Base-by-base conservation (phyloP, 495 filamentous ascomycete species). In the Trichoderma reesei region DNA sequence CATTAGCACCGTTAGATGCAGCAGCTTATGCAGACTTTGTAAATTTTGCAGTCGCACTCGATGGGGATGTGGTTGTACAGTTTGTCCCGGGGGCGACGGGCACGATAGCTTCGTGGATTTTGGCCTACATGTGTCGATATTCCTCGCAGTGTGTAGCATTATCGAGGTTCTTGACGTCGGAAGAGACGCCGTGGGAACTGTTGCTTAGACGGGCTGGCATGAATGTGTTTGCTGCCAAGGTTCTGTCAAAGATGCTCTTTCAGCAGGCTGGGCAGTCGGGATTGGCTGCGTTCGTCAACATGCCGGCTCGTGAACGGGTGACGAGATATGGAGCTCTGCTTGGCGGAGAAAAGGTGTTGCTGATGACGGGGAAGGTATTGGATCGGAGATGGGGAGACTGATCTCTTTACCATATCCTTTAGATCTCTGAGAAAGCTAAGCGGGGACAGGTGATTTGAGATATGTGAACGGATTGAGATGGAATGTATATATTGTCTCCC, bases 21-120 rank as follows among this genome's bases (percentile, higher is more conserved):
- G 39, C 37, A 31, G 38, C 61, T 34, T 62, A 62, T n/a, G 61
- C 61, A 7, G 61, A 62, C n/a, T 62, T 62, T 46, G 39, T 62
- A 20, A 34, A 16, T 10, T 62, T 62, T 20, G 20, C 61, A 1
- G n/a, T 62, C 11, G 41, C 61, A 20, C 61, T 62, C 18, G 37
- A 44, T n/a, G 36, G 37, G 5, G 61, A 42, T 31, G 18, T 62
- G 3, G n/a, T 3, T 7, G 41, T 44, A 18, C 37, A 44, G 8
- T 31, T 62, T 46, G 39, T 62, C 38, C 41, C 61, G 2, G 61
- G 61, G 16, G 38, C 61, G 5, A 34, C 41, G 9, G 39, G 16
- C 16, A 62, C 61, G 10, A 39, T 62, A 39, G 39, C 61, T 7
- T 31, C 36, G 61, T 62, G 61, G 61, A 14, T 62, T 26, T 20